Conservation (phyloP, 768 basidiomycete species). For the Lentinula edodes region DNA sequence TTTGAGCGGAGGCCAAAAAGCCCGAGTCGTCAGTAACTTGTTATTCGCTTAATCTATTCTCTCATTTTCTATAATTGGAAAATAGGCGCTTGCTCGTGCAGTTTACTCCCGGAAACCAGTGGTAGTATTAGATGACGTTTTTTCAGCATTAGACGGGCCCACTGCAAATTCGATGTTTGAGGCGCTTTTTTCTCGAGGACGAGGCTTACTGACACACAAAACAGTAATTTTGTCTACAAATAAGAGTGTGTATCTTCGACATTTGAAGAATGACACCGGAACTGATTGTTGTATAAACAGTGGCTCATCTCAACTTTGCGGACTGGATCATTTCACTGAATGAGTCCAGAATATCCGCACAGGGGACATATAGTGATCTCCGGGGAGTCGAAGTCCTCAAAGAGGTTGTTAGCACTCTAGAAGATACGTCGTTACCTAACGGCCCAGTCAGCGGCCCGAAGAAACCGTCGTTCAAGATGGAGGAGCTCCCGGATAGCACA, state of each 20-base stretch:
- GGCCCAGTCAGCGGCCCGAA: neutral
- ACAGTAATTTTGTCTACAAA: neutral
- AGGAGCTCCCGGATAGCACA: neutral
- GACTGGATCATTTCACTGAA: neutral
- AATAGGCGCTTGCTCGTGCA: constrained; percentile 12
- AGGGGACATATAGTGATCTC: neutral
- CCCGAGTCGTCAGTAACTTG: constrained; percentile 6
- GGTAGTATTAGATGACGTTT: constrained; percentile 8
- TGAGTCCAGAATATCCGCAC: neutral
- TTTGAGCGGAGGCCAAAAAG: constrained; percentile 10
- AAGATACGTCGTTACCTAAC: neutral
- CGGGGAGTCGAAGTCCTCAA: neutral
- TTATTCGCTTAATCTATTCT: neutral
- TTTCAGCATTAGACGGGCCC: constrained; percentile 8
- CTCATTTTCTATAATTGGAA: neutral
- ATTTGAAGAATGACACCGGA: too few species aligned
- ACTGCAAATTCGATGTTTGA: constrained; percentile 7
- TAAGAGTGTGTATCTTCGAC: neutral
- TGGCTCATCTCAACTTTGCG: neutral
- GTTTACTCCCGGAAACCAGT: constrained; percentile 7
- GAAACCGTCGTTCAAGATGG: neutral
- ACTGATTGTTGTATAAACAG: neutral
- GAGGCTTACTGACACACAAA: neutral
- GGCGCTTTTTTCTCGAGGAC: constrained; percentile 3
- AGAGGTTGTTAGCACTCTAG: neutral